Base-by-base conservation (phyloP, 2,329 filamentous ascomycete species). In the Diaporthe ilicicola region DNA sequence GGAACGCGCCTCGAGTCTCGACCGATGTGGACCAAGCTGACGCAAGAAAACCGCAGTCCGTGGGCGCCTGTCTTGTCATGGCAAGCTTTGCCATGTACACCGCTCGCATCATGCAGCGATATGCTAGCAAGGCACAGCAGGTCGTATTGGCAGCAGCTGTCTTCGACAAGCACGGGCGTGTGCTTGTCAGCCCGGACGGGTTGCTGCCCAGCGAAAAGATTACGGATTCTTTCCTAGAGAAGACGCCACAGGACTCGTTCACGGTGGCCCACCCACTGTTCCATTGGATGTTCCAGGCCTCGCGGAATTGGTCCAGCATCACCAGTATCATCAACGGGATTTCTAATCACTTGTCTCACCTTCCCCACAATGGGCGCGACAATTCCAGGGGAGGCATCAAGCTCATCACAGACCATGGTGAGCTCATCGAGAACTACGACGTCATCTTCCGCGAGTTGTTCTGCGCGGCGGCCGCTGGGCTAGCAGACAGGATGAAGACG, bases 241-340 rank as follows among this genome's bases (percentile, higher is more conserved):
- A 86, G 77, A 89, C 89, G 76, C 71, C 81, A 75, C 70, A 78
- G 76, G 93, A 97, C 72, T 89, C 91, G 17, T 95, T 97, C 76
- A 90, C 90, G 69, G 90, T 90, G 29, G 88, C 89, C 0, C 94
- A 97, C 77, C 89, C 93, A 0, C 89, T 95, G 1, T 97, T 96
- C 80, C 90, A 94, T 62, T 97, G 94, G 94, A 91, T 96, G 76
- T 97, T 93, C 78, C 89, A 93, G 70, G 93, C 94, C 3, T 93
- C 93, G 8, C 88, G 91, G 71, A 92, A 94, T 79, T 97, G 94
- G 94, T 78, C 82, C 9, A 87, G 89, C 50, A 86, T 97, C 32
- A 85, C 85, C 68, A 88, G 90, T 54, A 84, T 96, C 6, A 85
- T 97, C 29, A 88, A 88, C 8, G 88, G 88, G 51, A 97, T 97